These are phyloP conservation scores for Chaetomiaceae sp. DNA, from an alignment of 2,329 filamentous ascomycete genomes.

Conservation along the genomic window DNA sequence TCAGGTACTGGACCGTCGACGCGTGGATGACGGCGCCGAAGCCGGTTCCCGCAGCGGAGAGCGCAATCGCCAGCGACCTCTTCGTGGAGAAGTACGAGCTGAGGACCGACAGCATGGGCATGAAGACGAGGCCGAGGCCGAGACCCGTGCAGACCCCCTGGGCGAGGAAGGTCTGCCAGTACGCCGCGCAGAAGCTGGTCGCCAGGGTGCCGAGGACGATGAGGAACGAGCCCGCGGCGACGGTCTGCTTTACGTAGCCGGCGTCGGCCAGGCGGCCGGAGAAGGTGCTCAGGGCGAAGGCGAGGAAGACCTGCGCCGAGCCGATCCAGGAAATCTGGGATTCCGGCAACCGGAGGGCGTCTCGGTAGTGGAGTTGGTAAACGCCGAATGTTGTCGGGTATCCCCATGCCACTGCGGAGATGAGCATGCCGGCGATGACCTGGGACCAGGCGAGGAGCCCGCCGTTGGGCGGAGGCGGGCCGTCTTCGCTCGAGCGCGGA, in stretches of 20 bases:
- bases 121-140: constrained; percentile 49
- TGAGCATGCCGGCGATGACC: constrained; percentile 40
- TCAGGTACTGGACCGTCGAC: constrained; percentile 48
- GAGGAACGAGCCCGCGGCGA: constrained; percentile 36
- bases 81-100: constrained; percentile 54
- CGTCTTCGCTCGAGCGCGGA: constrained; percentile 11
- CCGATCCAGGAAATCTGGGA: constrained; percentile 44
- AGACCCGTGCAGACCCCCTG: constrained; percentile 51
- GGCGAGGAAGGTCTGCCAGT: constrained; percentile 49
- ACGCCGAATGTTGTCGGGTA: constrained; percentile 44
- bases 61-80: constrained; percentile 51
- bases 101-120: constrained; percentile 46
- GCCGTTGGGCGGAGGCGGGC: constrained; percentile 37
- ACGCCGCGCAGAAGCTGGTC: constrained; percentile 38
- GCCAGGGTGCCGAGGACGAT: constrained; percentile 43
- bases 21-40: constrained; percentile 60
- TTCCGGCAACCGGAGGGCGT: constrained; percentile 29
- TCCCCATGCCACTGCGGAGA: constrained; percentile 47
- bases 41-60: constrained; percentile 54
- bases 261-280: constrained; percentile 46
- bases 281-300: constrained; percentile 42
- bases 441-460: constrained; percentile 45
- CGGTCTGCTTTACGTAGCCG: constrained; percentile 39
- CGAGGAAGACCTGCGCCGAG: constrained; percentile 45
- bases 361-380: constrained; percentile 41